Conservation (phyloP, 129 eudicot genomes). For the Escallonia herrerae region DNA sequence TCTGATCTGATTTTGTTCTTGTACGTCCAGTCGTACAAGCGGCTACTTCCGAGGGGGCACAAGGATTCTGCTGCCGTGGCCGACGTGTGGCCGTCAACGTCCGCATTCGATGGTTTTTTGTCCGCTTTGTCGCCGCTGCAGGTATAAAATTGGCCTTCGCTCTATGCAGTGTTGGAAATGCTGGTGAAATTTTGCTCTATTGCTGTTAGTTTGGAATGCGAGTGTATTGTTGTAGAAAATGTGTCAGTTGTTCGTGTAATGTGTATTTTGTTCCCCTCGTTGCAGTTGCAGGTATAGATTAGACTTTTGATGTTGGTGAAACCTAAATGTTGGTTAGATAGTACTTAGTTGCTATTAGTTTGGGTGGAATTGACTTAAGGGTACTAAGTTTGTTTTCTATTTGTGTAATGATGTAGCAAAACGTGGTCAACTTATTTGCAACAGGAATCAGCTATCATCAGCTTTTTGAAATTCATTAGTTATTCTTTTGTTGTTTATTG, state of each 20-base stretch:
- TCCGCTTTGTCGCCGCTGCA: conserved; percentile 89
- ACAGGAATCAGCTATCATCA: too few relatives aligned
- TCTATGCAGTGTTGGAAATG: background rate
- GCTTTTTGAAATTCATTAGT: too few relatives aligned
- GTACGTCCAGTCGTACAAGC: conserved; percentile 76
- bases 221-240: background rate
- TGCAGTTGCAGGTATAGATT: background rate
- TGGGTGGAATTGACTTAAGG: too few relatives aligned
- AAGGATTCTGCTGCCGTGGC: conserved; percentile 95
- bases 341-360: too few relatives aligned
- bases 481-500: too few relatives aligned
- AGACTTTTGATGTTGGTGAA: background rate
- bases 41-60: conserved; percentile 78
- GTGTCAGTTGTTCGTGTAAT: background rate
- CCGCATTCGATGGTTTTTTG: conserved; percentile 83
- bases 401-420: too few relatives aligned
- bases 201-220: background rate
- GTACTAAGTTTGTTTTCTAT: too few relatives aligned
- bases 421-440: too few relatives aligned
- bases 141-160: conserved; percentile 24
- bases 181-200: background rate
- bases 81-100: conserved; percentile 94
- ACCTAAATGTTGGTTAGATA: too few relatives aligned
- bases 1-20: conserved; percentile 74
- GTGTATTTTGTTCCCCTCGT: background rate